These are phyloP conservation scores for Penicillium desertorum DNA, from an alignment of 495 filamentous ascomycete species.

Conservation along the genomic window DNA sequence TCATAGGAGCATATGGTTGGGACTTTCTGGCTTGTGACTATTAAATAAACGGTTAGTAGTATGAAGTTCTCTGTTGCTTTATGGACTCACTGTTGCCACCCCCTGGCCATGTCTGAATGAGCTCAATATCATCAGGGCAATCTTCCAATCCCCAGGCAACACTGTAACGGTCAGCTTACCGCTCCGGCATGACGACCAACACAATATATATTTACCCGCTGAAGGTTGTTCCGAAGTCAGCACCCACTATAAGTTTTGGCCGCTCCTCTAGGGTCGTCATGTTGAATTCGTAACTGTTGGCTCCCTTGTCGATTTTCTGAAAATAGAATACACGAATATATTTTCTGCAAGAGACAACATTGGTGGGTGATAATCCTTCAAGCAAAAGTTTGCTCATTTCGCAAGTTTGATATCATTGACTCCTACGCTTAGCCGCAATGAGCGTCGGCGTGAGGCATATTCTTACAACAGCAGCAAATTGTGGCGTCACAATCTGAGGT, in stretches of 20 bases:
- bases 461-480: background rate
- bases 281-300: background rate
- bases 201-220: slow-evolving; percentile 27
- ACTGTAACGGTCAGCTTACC: slow-evolving; percentile 21
- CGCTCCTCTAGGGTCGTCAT: background rate
- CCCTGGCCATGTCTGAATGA: slow-evolving; percentile 40
- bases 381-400: background rate
- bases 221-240: slow-evolving; percentile 53
- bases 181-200: slow-evolving; percentile 19
- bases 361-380: background rate
- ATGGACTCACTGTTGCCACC: slow-evolving; percentile 25
- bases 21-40: slow-evolving; percentile 46
- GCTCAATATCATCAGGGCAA: slow-evolving; percentile 27
- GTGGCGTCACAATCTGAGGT: background rate
- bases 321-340: background rate
- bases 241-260: slow-evolving; percentile 33
- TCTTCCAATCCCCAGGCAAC: slow-evolving; percentile 27
- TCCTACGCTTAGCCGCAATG: background rate
- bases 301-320: background rate
- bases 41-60: background rate
- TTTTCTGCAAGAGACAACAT: background rate
- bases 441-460: background rate
- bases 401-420: slow-evolving; percentile 8
- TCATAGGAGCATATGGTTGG: slow-evolving; percentile 48
- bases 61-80: background rate